Base-by-base conservation (phyloP, 2,329 filamentous ascomycete genomes). In the Aspergillus clavatus region DNA sequence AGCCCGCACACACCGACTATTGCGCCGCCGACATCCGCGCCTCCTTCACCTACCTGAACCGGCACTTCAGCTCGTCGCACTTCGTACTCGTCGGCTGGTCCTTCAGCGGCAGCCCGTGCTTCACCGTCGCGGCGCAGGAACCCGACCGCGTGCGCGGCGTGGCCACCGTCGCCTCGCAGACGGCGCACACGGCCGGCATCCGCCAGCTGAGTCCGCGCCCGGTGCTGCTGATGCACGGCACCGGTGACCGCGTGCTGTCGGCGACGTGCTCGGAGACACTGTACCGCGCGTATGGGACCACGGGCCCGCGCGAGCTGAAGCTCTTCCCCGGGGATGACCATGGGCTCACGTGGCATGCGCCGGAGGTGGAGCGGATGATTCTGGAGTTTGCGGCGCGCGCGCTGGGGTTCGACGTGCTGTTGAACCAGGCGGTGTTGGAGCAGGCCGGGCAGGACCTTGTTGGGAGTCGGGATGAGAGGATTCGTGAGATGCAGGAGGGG, bases 31-130 rank as follows among this genome's bases (percentile, higher is more conserved):
- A 73, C 46, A 61, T 69, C 0, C 38, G 55, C 7, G 62, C 68
- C 7, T 62, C 61, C 4, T 66, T 73, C 61, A 50, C 62, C 23
- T 67, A 65, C 40, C 56, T 72, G 7, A 38, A 60, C 11, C 47
- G 59, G 11, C 46, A 55, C 21, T 66, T 61, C 48, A 55, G 50
- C 0, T 54, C 67, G 1, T 47, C 45, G n/a, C 57, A 51, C 19
- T 71, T 72, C 51, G 68, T 72, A 5, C 46, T 72, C 11, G 59
- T 71, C 1, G 70, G 71, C 37, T 73, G 69, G 70, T 69, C 64
- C 8, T 72, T 72, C 41, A 68, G 71, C 16, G 65, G 69, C 5
- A 69, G 67, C 16, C 69, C 69, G 0, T 70, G 68, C 14, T 69
- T 71, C 53, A 66, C 62, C 0, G 60, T 65, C 10, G 69, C 58